Evolutionary conservation across 768 basidiomycete genomes (phyloP).

Genomic region (Kondoa subrosea): DNA sequence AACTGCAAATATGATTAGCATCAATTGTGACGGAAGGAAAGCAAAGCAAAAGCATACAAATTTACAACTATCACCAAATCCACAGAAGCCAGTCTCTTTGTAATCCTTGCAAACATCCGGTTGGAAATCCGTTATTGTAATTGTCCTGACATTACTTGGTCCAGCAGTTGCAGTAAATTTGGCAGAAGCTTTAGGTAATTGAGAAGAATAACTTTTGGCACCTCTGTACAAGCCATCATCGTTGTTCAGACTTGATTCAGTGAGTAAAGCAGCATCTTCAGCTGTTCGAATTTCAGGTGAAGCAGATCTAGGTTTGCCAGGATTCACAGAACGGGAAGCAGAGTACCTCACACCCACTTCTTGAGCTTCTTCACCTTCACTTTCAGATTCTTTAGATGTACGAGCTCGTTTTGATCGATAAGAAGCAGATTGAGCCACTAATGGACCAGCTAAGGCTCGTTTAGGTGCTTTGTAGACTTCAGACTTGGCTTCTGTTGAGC

Average conservation of each 20-base stretch:
- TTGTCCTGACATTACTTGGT: conserved; percentile 63
- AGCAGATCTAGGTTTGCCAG: neutral
- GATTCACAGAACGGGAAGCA: neutral
- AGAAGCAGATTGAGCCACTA: neutral
- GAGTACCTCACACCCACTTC: neutral
- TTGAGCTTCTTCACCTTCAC: neutral
- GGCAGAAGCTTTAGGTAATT: conserved; percentile 68
- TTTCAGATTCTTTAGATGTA: neutral
- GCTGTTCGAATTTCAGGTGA: neutral
- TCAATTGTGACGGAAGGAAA: conserved; percentile 29
- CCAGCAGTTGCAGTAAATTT: conserved; percentile 56
- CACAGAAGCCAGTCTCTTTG: conserved; percentile 98
- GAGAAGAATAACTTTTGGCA: conserved; percentile 51
- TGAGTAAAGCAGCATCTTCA: neutral
- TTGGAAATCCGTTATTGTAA: conserved; percentile 92
- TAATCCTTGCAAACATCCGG: conserved; percentile 99
- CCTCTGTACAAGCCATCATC: conserved; percentile 78
- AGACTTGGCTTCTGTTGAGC: neutral
- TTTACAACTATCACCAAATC: conserved; percentile 97
- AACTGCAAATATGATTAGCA: conserved; percentile 37
- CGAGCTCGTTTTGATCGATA: neutral
- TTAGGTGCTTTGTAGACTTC: neutral
- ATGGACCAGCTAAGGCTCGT: neutral
- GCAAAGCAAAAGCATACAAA: conserved; percentile 1
- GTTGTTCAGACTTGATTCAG: conserved; percentile 40